These are phyloP conservation scores for Fusarium drepaniforme DNA, from an alignment of 2,329 filamentous ascomycete species.

Conservation along the genomic window DNA sequence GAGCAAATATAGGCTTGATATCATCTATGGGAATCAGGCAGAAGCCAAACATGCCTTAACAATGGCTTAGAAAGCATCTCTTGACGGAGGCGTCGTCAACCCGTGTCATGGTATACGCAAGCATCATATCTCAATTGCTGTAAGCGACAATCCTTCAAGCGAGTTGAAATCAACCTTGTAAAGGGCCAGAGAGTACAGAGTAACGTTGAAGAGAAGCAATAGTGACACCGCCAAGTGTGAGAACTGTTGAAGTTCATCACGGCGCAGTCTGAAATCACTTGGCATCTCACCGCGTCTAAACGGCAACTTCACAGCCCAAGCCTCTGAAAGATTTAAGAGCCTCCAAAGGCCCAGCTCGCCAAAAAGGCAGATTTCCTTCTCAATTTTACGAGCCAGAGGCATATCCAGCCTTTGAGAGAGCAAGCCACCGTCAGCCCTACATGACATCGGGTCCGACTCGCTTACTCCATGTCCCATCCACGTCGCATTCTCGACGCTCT, in stretches of 20 bases:
- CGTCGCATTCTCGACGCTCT: neutral
- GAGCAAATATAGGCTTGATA: neutral
- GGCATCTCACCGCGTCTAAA: neutral
- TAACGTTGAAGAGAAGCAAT: neutral
- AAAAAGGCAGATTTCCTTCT: neutral
- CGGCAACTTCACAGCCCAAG: neutral
- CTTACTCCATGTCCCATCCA: neutral
- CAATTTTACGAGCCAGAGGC: neutral
- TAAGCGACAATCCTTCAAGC: neutral
- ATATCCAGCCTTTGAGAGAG: neutral
- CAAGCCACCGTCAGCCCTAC: neutral
- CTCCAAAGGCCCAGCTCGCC: neutral
- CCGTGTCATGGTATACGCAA: conserved; percentile 12
- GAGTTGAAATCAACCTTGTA: neutral
- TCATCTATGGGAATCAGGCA: neutral
- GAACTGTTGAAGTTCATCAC: neutral
- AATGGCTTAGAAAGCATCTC: neutral
- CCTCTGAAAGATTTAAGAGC: neutral
- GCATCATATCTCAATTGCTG: neutral
- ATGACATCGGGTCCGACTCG: neutral
- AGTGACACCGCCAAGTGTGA: neutral
- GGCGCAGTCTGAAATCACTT: neutral
- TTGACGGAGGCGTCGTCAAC: conserved; percentile 2
- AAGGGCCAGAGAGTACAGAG: neutral
- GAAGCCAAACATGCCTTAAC: neutral